Evolutionary conservation across 139 green algal species (phyloP), one percentile per base, ranked within the genome.

Genomic region (Zygnema circumcarinatum): DNA sequence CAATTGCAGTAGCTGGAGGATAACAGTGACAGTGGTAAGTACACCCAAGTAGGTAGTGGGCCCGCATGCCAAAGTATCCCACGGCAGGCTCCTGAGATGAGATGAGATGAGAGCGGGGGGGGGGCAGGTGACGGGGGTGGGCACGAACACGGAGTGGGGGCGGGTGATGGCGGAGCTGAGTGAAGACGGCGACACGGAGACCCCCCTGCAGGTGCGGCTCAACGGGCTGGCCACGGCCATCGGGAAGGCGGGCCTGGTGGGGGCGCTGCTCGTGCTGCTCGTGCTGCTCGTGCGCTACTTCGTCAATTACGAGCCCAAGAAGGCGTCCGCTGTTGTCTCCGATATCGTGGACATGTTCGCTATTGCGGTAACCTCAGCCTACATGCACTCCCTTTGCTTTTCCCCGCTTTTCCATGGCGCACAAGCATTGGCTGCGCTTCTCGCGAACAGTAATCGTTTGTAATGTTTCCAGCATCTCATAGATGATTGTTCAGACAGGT

Each of bases 191-290:
- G 94, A 90, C 7, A 89, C 95, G 56, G 86, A 95, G 40, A 99
- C 97, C 0, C 96, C 97, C 16, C 93, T 99, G 81, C 97, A 99
- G 92, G 84, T 82, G 80, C 95, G 98, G 84, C 93, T 90, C 73
- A 79, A 88, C 53, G 79, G 62, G 25, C 38, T 89, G 21, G 97
- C 97, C 0, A 92, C 90, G n/a, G 92, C 92, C 73, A 98, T 99
- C 67, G 97, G 97, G 83, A 99, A 99, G 88, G 83, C 98, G 29
- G 97, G 97, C 52, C 93, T 98, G 36, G 86, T 76, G 21, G 96
- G 98, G 1, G 97, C 94, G 1, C 87, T 98, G 1, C 67, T 95
- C 42, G 98, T 94, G 84, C 98, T 99, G 88, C 76, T 97, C 36
- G 95, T 96, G 32, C 35, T 88, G 38, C 35, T 82, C 0, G 67